Evolutionary conservation across 2,329 filamentous ascomycete species (phyloP), one percentile per base, ranked within the genome.

Genomic region (Penicillium fuscoglaucum): DNA sequence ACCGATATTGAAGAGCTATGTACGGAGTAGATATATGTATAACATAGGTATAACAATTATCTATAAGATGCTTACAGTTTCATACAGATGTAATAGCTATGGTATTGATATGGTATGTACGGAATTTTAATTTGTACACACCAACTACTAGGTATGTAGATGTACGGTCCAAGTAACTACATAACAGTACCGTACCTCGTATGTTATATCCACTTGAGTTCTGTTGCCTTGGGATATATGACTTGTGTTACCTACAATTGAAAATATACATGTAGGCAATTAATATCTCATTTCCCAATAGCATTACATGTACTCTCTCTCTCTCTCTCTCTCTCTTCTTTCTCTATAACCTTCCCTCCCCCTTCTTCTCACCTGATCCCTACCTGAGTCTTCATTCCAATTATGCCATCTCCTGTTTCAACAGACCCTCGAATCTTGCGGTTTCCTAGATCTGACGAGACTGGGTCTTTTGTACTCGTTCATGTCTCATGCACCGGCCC

Each of bases 361-460:
- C 28, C 64, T 64, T 58, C 48, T 61, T 39, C 50, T 45, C 6
- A 37, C 21, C 33, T 3, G 31, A 39, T 13, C 7, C 7, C n/a
- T 17, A 17, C 7, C 35, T 6, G 31, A 39, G 17, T n/a, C 24
- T 40, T 40, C 49, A 41, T 49, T 49, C 19, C 39, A 60, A 52
- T 29, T 37, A 61, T 63, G 56, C 39, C 58, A 26, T 33, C 44
- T 29, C 60, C 73, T n/a, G 26, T 26, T 35, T 49, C 31, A 31
- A 48, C 52, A 31, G 51, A 53, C 9, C 37, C 49, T 13, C 73
- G 69, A 57, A 76, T 85, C 54, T 65, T 85, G 35, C 80, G 80
- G 40, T 72, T 86, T 61, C 74, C 76, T 45, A 78, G 82, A 48
- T 80, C 79, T 43, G 78, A 79, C 57, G 68, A 73, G 21, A 64